Evolutionary conservation across 768 basidiomycete species (phyloP).

Genomic region (Leccinum incarnatum): DNA sequence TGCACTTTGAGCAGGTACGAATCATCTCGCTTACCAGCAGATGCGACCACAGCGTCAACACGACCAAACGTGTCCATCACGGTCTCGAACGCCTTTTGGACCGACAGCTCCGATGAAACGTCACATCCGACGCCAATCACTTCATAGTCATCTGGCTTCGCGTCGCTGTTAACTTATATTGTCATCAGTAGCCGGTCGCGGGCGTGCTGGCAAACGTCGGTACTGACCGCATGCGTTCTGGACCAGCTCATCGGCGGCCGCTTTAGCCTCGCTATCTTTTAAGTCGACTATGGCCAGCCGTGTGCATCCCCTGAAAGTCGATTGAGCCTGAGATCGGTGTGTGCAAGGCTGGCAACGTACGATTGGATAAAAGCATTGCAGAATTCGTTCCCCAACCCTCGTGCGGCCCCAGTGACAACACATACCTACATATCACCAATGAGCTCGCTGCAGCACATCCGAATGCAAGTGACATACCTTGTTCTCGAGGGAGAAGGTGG

Average conservation of each 20-base stretch:
- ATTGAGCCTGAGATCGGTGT: slow-evolving; percentile 2
- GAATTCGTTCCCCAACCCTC: slow-evolving; percentile 88
- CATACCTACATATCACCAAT: slow-evolving; percentile 56
- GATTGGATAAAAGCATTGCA: slow-evolving; percentile 87
- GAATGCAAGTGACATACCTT: slow-evolving; percentile 47
- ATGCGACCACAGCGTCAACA: slow-evolving; percentile 83
- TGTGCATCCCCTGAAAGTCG: slow-evolving; percentile 65
- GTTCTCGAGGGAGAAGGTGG: slow-evolving; percentile 74
- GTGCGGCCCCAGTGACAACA: slow-evolving; percentile 89
- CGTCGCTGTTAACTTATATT: slow-evolving; percentile 51
- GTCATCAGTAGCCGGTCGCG: slow-evolving; percentile 28
- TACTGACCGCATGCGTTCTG: slow-evolving; percentile 49
- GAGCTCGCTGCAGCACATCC: neutral
- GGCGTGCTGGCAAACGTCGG: slow-evolving; percentile 18
- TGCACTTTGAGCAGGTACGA: slow-evolving; percentile 31
- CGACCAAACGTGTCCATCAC: slow-evolving; percentile 65
- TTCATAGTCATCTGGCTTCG: slow-evolving; percentile 54
- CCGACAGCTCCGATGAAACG: slow-evolving; percentile 78
- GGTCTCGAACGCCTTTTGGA: slow-evolving; percentile 66
- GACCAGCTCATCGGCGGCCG: slow-evolving; percentile 67
- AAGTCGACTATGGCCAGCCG: slow-evolving; percentile 81
- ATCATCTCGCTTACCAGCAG: slow-evolving; percentile 60
- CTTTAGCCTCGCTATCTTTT: slow-evolving; percentile 61
- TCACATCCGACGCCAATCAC: slow-evolving; percentile 83
- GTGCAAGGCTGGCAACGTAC: slow-evolving; percentile 35